A percentile compares a stretch with the other conserved stretches of the same genome.
Conservation (phyloP, 1,139 yeast species). For the Yamadazyma aaseri region DNA sequence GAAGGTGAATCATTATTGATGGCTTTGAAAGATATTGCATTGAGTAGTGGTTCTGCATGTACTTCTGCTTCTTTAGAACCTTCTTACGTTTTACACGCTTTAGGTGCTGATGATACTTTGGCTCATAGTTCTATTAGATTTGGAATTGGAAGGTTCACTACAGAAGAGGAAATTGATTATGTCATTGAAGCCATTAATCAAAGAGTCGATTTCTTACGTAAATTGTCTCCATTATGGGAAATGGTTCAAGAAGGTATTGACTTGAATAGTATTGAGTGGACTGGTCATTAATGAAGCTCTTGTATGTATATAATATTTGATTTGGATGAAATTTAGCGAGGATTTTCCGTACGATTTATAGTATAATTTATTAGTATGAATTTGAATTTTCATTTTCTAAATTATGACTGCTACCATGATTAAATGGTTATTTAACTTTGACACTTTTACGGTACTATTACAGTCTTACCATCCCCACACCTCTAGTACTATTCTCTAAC, state of each 20-base stretch:
- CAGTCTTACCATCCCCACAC: too few species aligned
- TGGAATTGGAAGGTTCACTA: conserved; percentile 96
- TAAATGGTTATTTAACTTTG: too few species aligned
- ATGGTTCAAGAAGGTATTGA: conserved; percentile 99
- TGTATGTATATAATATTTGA: background rate
- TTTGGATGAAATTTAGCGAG: too few species aligned
- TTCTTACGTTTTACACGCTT: conserved; percentile 90
- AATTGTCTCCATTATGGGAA: conserved; percentile 96
- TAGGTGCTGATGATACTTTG: conserved; percentile 97
- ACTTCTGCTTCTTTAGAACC: conserved; percentile 98
- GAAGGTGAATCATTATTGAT: conserved; percentile 97
- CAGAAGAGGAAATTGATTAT: conserved; percentile 93
- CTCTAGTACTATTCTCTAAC: too few species aligned
- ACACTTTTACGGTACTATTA: too few species aligned
- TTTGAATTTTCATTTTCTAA: too few species aligned
- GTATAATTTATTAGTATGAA: too few species aligned
- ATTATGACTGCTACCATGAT: too few species aligned
- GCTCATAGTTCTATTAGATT: conserved; percentile 97
- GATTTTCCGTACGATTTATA: too few species aligned
- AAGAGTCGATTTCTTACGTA: conserved; percentile 88
- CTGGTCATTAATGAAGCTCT: conserved; percentile 72
- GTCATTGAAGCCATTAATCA: conserved; percentile 85
- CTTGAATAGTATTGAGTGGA: conserved; percentile 92
- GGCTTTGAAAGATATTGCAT: conserved; percentile 97
- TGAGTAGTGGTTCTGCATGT: conserved; percentile 98